These are phyloP conservation scores for Turritis glabra DNA, from an alignment of 345 rosid species.

Conservation along the genomic window DNA sequence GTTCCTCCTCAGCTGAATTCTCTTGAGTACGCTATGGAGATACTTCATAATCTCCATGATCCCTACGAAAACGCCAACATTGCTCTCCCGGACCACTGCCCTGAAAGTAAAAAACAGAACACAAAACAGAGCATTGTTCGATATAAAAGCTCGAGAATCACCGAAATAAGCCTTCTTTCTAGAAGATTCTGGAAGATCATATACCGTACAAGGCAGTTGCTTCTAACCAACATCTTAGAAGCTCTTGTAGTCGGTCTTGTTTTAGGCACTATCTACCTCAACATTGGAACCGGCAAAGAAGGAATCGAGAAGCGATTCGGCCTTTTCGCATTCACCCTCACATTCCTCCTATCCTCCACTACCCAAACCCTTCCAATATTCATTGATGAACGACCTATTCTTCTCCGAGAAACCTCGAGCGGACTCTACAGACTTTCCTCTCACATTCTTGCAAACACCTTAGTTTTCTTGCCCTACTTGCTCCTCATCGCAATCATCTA, in stretches of 20 bases:
- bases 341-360: slow-evolving; percentile 91
- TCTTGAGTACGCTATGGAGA: slow-evolving; percentile 90
- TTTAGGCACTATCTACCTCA: slow-evolving; percentile 83
- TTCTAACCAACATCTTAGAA: slow-evolving; percentile 71
- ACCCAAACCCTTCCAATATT: slow-evolving; percentile 91
- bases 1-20: slow-evolving; percentile 93
- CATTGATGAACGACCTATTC: slow-evolving; percentile 80
- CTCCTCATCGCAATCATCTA: slow-evolving; percentile 63
- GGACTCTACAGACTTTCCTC: slow-evolving; percentile 87
- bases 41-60: slow-evolving; percentile 54
- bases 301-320: slow-evolving; percentile 85
- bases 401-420: slow-evolving; percentile 76
- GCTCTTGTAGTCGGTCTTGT: slow-evolving; percentile 87
- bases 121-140: slow-evolving; percentile 30
- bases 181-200: slow-evolving; percentile 76
- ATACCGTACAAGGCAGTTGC: slow-evolving; percentile 80
- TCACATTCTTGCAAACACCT: slow-evolving; percentile 77
- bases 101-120: slow-evolving; percentile 10
- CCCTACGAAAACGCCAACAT: slow-evolving; percentile 31
- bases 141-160: slow-evolving; percentile 59
- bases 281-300: slow-evolving; percentile 67
- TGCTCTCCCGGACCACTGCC: slow-evolving; percentile 12
- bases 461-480: slow-evolving; percentile 84
- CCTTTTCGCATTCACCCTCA: slow-evolving; percentile 91
- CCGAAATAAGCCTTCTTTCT: slow-evolving; percentile 56